phyloP scores from a whole-genome alignment of 1,139 yeast species.

The Taphrina sp. region DNA sequence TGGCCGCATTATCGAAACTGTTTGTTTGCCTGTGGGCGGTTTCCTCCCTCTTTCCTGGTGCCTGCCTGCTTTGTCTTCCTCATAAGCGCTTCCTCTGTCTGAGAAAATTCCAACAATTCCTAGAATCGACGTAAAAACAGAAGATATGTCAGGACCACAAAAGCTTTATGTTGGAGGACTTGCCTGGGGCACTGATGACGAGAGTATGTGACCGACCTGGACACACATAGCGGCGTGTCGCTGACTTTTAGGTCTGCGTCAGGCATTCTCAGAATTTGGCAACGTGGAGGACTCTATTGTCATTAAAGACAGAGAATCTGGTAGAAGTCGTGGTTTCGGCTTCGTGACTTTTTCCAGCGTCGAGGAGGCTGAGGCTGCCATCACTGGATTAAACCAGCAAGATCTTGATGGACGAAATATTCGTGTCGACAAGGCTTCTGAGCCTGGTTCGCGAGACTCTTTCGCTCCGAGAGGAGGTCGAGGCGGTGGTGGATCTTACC shows the following conservation, averaged over 20 bases:
- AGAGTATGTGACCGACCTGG: too few relatives aligned
- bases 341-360: slow-evolving; percentile 28
- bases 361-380: slow-evolving; percentile 30
- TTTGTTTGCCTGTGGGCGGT: too few relatives aligned
- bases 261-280: slow-evolving; percentile 26
- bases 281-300: slow-evolving; percentile 31
- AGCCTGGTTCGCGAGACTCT: slow-evolving; percentile 30
- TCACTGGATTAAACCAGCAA: slow-evolving; percentile 28
- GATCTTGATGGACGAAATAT: slow-evolving; percentile 32
- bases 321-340: slow-evolving; percentile 32
- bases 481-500: slow-evolving; percentile 29
- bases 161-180: slow-evolving; percentile 31
- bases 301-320: slow-evolving; percentile 32
- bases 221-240: too few relatives aligned
- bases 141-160: slow-evolving; percentile 27
- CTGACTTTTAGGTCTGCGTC: too few relatives aligned
- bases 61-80: too few relatives aligned
- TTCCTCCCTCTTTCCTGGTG: too few relatives aligned
- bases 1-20: too few relatives aligned
- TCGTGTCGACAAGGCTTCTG: slow-evolving; percentile 32
- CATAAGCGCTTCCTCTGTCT: too few relatives aligned
- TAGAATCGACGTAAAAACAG: too few relatives aligned
- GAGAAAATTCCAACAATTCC: too few relatives aligned
- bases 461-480: slow-evolving; percentile 30
- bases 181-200: slow-evolving; percentile 33